Evolutionary conservation across 2,329 filamentous ascomycete genomes (phyloP), one percentile per base, ranked within the genome.

Genomic region (Eutypa lata): DNA sequence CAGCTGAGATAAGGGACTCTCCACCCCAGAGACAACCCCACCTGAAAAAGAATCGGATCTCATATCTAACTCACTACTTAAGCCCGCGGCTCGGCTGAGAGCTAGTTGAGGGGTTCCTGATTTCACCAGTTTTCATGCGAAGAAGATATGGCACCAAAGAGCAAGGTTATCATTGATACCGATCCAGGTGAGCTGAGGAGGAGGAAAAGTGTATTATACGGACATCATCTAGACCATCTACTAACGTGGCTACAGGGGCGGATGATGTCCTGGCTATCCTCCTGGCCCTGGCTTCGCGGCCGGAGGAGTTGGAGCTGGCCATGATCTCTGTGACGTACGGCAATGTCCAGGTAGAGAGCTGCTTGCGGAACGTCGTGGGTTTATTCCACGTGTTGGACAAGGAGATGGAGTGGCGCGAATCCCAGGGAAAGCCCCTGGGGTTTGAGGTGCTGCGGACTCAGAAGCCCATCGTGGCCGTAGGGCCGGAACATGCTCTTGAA

Each of bases 261-360:
- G 94, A 99, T 73, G 94, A 99, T 79, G 80, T 94, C 50, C 79
- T 97, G 56, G 93, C 91, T 45, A 81, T 97, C 70, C 79, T 99
- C 33, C 79, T 97, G 48, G 92, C 94, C 3, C 82, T 97, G 55
- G 88, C 91, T 50, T 86, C 90, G 33, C 84, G 83, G 22, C 82
- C 88, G 0, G 89, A 96, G 61, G 93, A 97, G 66, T 78, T 97
- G 21, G 90, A 97, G 69, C 77, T 97, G 35, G 72, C 89, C 46
- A 81, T 97, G 71, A 79, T 99, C 52, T 96, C 91, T 1, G 81
- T 97, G 55, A 96, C 92, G 1, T 97, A 94, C 70, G 94, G 94
- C 52, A 99, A 99, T 68, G 90, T 97, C 21, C 86, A 92, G 61
- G 84, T 96, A 16, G 80, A 91, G 57, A 92, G 88, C 70, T 97